Conservation (phyloP, 345 rosid species). For the Camelina sativa region DNA sequence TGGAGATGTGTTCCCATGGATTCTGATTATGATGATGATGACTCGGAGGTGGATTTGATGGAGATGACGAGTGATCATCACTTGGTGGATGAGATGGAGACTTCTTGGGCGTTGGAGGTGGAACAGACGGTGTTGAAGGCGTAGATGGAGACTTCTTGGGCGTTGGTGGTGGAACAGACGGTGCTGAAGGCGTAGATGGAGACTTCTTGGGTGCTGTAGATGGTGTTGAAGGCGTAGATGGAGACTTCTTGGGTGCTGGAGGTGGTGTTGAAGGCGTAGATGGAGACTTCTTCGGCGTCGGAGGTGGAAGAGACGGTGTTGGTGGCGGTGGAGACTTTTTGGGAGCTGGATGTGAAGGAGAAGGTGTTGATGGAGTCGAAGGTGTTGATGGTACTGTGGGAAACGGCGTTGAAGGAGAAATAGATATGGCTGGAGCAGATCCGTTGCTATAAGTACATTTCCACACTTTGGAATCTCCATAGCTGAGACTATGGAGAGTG, state of each 20-base stretch:
- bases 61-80: background rate
- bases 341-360: background rate
- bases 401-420: slow-evolving; percentile 17
- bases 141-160: background rate
- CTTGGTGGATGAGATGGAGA: background rate
- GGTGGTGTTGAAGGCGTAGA: too few species aligned
- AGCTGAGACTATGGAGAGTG: background rate
- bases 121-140: background rate
- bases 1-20: slow-evolving; percentile 3
- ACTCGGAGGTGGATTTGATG: slow-evolving; percentile 29
- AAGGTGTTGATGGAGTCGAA: background rate
- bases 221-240: background rate
- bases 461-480: slow-evolving; percentile 33
- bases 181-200: background rate
- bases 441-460: slow-evolving; percentile 39
- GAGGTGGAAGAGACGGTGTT: slow-evolving; percentile 12
- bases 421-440: slow-evolving; percentile 38
- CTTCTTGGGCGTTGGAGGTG: background rate
- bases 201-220: slow-evolving; percentile 20
- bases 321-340: background rate
- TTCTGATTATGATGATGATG: background rate
- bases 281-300: slow-evolving; percentile 3
- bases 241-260: too few species aligned
- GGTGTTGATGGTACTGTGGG: background rate
- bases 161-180: slow-evolving; percentile 9